These are phyloP conservation scores for Funneliformis caledonium DNA, from an alignment of 371 early-diverging fungal species.

Conservation along the genomic window DNA sequence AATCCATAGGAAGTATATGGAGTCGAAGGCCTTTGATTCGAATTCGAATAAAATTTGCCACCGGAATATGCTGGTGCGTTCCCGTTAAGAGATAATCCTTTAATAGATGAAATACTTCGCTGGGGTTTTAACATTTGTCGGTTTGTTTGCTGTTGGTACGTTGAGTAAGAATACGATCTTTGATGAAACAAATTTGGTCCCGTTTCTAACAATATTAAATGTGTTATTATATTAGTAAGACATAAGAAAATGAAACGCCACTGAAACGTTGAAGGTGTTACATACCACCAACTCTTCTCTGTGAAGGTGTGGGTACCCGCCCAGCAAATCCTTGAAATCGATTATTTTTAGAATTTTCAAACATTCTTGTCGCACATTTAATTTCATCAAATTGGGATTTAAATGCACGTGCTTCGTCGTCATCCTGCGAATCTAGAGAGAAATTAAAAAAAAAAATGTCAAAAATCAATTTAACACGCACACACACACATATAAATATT, in stretches of 20 bases:
- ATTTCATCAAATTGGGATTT: slow-evolving; percentile 28
- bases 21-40: neutral
- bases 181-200: neutral
- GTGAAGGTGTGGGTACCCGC: neutral
- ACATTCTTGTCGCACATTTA: neutral
- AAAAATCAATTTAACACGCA: neutral
- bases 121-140: neutral
- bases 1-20: neutral
- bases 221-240: neutral
- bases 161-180: slow-evolving; percentile 3
- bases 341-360: slow-evolving; percentile 12
- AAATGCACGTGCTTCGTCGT: neutral
- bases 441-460: no score
- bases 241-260: neutral
- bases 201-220: neutral
- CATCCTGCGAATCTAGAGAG: neutral
- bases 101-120: slow-evolving; percentile 8
- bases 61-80: neutral
- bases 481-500: no score
- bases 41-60: neutral
- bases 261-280: neutral
- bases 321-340: neutral
- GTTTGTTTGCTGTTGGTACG: neutral
- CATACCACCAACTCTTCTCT: neutral
- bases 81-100: slow-evolving; percentile 14